Conservation (phyloP, 192 early-diverging fungal species). For the Entomortierella chlamydospora region DNA sequence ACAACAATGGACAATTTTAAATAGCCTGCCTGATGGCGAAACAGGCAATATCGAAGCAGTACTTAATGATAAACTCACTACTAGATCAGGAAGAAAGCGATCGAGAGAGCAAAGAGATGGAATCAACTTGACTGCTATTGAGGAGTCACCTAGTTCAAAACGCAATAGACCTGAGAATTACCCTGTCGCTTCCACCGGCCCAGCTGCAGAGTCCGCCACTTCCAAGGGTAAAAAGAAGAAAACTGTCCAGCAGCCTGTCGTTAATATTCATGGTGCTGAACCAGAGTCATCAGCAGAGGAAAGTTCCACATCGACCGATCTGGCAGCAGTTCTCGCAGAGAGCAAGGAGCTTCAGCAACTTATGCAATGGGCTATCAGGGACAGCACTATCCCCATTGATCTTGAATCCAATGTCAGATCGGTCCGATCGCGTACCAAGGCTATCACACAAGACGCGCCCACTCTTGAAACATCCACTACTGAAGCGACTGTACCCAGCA, state of each 20-base stretch:
- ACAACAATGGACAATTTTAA: conserved; percentile 6
- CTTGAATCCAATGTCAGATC: conserved; percentile 2
- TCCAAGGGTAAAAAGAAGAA: background rate
- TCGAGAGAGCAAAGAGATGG: background rate
- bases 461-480: too few relatives aligned
- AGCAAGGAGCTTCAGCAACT: conserved; percentile 17
- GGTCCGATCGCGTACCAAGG: conserved; percentile 16
- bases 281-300: background rate
- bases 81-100: background rate
- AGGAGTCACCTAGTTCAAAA: background rate
- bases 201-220: too few relatives aligned
- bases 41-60: background rate
- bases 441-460: background rate
- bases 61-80: background rate
- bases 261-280: background rate
- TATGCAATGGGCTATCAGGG: conserved; percentile 16
- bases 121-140: background rate
- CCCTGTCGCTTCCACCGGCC: background rate
- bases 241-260: background rate
- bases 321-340: background rate
- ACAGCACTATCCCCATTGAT: conserved; percentile 1
- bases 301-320: background rate
- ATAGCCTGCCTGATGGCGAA: background rate
- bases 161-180: background rate
- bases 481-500: background rate